Evolutionary conservation across 2,329 filamentous ascomycete genomes (phyloP).

Genomic region (Claviceps arundinis): DNA sequence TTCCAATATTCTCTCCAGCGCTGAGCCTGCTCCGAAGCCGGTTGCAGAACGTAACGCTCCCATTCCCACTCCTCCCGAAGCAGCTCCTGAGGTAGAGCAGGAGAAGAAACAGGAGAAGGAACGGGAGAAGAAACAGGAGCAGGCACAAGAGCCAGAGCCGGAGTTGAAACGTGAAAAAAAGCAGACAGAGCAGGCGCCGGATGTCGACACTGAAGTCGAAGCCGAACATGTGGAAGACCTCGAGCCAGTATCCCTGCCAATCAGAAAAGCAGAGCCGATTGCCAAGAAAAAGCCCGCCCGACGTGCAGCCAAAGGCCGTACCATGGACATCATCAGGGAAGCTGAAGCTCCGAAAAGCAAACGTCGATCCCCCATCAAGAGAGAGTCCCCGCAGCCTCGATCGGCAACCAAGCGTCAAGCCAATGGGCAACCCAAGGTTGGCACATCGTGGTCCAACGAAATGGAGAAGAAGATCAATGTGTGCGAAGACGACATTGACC

Average conservation of each 20-base stretch:
- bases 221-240: slow-evolving; percentile 18
- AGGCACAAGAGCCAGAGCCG: slow-evolving; percentile 4
- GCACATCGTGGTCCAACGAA: slow-evolving; percentile 43
- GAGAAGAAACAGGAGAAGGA: slow-evolving; percentile 2
- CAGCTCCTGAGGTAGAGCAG: slow-evolving; percentile 4
- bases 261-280: slow-evolving; percentile 14
- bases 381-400: slow-evolving; percentile 33
- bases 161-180: no score
- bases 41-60: slow-evolving; percentile 30
- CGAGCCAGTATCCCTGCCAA: slow-evolving; percentile 17
- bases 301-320: slow-evolving; percentile 34
- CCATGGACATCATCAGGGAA: slow-evolving; percentile 38
- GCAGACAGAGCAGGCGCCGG: slow-evolving; percentile 2
- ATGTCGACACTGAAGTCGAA: slow-evolving; percentile 19
- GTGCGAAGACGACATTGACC: slow-evolving; percentile 29
- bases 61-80: slow-evolving; percentile 22
- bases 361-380: slow-evolving; percentile 39
- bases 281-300: slow-evolving; percentile 19
- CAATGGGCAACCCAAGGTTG: slow-evolving; percentile 49
- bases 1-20: slow-evolving; percentile 79
- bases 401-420: slow-evolving; percentile 44
- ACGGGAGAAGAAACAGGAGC: neutral
- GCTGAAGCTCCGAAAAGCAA: slow-evolving; percentile 33
- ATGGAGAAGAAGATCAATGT: slow-evolving; percentile 29
- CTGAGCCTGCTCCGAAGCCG: slow-evolving; percentile 49